Base-by-base conservation (phyloP, 345 rosid species). In the Limnanthes douglasii region DNA sequence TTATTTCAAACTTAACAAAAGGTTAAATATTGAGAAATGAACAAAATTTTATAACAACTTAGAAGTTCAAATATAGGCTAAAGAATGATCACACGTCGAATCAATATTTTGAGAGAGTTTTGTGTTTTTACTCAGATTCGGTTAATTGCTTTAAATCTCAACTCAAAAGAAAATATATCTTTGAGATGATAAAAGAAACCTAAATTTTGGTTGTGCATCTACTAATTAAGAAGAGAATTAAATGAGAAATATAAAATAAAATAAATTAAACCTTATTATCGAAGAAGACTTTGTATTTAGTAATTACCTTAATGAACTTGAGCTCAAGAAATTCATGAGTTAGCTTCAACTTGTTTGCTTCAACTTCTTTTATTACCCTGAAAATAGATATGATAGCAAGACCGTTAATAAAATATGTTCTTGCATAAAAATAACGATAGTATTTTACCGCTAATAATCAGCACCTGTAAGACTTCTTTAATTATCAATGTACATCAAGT, bases 291-390 rank as follows among this genome's bases (percentile, higher is more conserved):
- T 77, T 77, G 59, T 77, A 69, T 35, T 58, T 54, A 23, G 78
- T 68, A 26, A 77, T 73, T 29, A 75, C 75, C 25, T 73, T 78
- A 3, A 73, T 72, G 53, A 77, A 77, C 48, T 52, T 69, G 29
- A 77, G 75, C 42, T 77, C 82, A 18, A 77, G 82, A 65, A 66
- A 77, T 47, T 73, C 63, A 1, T 78, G 78, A 8, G 75, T 70
- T 12, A 77, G 82, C 71, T 69, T 77, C 57, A 66, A 22, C 52
- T 62, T 62, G 58, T 77, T 77, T 44, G 75, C 82, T 65, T 73
- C 73, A 17, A 75, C 82, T 68, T 77, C 88, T 47, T 39, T 73
- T 54, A 47, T 41, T 38, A 55, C 48, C 21, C 88, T 73, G 59
- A 35, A 41, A 41, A 36, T 10, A 14, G 33, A 17, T 17, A 41